These are phyloP conservation scores for Pleurotus platypus DNA, from an alignment of 768 basidiomycete genomes.

Conservation along the genomic window DNA sequence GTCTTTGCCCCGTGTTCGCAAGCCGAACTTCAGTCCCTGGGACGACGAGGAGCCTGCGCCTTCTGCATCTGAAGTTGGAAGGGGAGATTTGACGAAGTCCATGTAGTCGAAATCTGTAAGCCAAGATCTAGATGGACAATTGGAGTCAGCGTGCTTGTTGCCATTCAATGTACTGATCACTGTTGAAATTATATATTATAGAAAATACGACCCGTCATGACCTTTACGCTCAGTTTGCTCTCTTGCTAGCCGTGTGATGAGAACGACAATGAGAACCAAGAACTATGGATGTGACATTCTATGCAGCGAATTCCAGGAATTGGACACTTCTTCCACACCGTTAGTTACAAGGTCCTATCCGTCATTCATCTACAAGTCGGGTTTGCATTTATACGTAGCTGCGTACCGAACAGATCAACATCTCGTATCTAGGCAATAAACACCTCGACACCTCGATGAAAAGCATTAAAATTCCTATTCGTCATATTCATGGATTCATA, in stretches of 20 bases:
- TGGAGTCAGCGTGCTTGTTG: neutral
- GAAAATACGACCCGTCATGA: neutral
- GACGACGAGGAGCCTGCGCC: neutral
- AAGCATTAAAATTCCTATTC: slow-evolving; percentile 10
- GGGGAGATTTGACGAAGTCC: neutral
- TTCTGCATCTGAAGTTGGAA: neutral
- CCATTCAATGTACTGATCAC: neutral
- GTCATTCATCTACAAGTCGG: no score
- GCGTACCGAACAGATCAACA: no score
- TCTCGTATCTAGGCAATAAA: slow-evolving; percentile 34
- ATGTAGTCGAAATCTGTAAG: neutral
- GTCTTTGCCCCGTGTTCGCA: slow-evolving; percentile 59
- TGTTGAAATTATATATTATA: neutral
- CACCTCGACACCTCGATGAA: slow-evolving; percentile 81
- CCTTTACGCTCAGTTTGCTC: no score
- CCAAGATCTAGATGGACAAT: neutral
- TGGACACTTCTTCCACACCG: no score
- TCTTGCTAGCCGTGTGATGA: no score
- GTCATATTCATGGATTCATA: neutral
- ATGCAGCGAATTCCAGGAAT: no score
- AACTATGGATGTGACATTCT: no score
- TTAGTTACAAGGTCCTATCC: no score
- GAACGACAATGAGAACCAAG: no score
- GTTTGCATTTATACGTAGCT: no score
- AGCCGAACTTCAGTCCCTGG: slow-evolving; percentile 37